Base-by-base conservation (phyloP, 805 yeast genomes). In the Sporopachydermia quercuum region DNA sequence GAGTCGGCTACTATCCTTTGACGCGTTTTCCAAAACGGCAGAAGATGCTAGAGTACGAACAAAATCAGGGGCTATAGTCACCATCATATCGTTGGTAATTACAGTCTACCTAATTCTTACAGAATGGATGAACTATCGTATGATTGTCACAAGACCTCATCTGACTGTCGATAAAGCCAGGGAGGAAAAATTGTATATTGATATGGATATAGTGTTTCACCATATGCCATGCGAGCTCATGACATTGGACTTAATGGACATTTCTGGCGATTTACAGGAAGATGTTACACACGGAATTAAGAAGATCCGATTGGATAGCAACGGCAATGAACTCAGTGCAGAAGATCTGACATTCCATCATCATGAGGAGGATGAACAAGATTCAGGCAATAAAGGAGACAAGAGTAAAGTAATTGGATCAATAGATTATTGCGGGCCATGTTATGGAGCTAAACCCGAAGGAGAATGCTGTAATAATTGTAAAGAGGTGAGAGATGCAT, bases 11-110 rank as follows among this genome's bases (percentile, higher is more conserved):
- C 54, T 82, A 38, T 73, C 78, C 35, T 62, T 82, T 43, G 97
- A 87, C 58, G 94, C 89, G n/a, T 87, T 89, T 55, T 72, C 94
- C 18, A 89, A 87, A 60, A 83, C 96, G 3, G 87, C 84, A 27
- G 97, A 89, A 53, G 98, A 91, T 56, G 93, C 94, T 5, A 71
- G 83, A 39, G 74, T 91, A 44, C 76, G 81, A 45, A 91, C 98
- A 3, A 70, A 89, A 3, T 69, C 89, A 5, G 98, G 98, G 40
- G 98, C 96, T 2, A 50, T 85, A 18, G 82, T 91, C 51, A 85
- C 97, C 2, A 51, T 91, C 35, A 61, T 73, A 2, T 80, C 96
- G 51, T 51, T 74, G 2, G 39, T 74, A 4, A 64, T 81, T 2
- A 76, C 84, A 14, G 41, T 78, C 16, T 48, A 79, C 39, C 65